Evolutionary conservation across 2,329 filamentous ascomycete genomes (phyloP).

Genomic region (Colletotrichum abscissum): DNA sequence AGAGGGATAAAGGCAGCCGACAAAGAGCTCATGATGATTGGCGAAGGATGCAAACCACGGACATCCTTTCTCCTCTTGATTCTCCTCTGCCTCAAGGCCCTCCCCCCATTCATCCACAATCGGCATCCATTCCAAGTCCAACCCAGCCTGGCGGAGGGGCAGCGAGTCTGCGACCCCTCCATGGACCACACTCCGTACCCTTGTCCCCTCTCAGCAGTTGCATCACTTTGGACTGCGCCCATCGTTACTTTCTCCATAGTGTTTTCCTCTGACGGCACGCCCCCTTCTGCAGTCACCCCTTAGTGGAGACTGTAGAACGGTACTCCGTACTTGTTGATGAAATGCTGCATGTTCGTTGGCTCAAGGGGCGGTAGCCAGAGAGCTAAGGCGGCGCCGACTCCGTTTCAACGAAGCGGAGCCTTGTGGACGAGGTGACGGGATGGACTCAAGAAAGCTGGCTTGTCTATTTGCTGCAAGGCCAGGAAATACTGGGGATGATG

Average conservation of each 20-base stretch:
- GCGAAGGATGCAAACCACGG: not conserved
- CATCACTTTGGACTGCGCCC: not conserved
- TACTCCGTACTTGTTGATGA: slow-evolving; percentile 22
- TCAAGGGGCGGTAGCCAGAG: slow-evolving; percentile 12
- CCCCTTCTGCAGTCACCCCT: not conserved
- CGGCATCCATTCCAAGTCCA: slow-evolving; percentile 21
- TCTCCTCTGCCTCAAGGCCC: slow-evolving; percentile 7
- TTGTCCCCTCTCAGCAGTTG: not conserved
- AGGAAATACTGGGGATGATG: slow-evolving; percentile 30
- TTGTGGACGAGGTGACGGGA: slow-evolving; percentile 19
- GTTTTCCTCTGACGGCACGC: slow-evolving; percentile 1
- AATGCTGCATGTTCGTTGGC: slow-evolving; percentile 27
- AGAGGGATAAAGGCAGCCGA: not conserved
- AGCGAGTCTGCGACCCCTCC: not conserved
- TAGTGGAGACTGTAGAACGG: not conserved
- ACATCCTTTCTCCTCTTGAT: not conserved
- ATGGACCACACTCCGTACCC: not conserved
- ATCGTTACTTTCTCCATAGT: not conserved
- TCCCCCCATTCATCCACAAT: slow-evolving; percentile 31
- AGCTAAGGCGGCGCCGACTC: slow-evolving; percentile 28
- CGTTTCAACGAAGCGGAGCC: slow-evolving; percentile 35
- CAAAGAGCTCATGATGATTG: slow-evolving; percentile 6
- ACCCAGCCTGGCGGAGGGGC: slow-evolving; percentile 12
- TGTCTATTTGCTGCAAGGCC: slow-evolving; percentile 20
- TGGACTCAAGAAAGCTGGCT: slow-evolving; percentile 2